Conservation (phyloP, 2,329 filamentous ascomycete genomes). For the Hypoxylon sp. region DNA sequence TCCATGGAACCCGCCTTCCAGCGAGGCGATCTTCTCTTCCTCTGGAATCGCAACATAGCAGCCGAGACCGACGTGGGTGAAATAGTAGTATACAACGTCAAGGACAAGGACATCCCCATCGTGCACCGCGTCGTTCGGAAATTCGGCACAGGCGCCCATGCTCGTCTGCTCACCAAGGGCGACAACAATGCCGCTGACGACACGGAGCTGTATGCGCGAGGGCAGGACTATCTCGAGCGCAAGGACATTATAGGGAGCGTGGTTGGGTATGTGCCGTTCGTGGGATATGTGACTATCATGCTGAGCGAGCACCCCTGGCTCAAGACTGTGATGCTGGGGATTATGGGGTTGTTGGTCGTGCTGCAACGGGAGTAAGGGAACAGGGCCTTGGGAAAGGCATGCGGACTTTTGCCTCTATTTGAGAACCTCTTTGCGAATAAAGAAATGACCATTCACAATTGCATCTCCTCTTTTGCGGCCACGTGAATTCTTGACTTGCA, state of each 20-base stretch:
- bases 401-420: slow-evolving; percentile 11
- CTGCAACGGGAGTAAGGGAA: slow-evolving; percentile 83
- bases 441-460: background rate
- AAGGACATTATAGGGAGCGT: slow-evolving; percentile 95
- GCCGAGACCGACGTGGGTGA: slow-evolving; percentile 69
- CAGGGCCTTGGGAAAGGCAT: slow-evolving; percentile 21
- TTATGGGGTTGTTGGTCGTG: slow-evolving; percentile 96
- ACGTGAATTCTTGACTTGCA: background rate
- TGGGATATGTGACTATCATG: slow-evolving; percentile 97
- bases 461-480: background rate
- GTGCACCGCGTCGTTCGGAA: slow-evolving; percentile 91
- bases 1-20: slow-evolving; percentile 89
- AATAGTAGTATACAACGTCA: slow-evolving; percentile 81
- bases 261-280: slow-evolving; percentile 90
- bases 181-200: slow-evolving; percentile 97
- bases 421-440: slow-evolving; percentile 18
- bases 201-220: slow-evolving; percentile 86
- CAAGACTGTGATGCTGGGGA: slow-evolving; percentile 92
- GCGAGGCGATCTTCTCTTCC: slow-evolving; percentile 80
- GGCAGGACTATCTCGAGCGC: slow-evolving; percentile 88
- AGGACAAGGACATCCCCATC: slow-evolving; percentile 96
- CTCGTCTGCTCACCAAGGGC: slow-evolving; percentile 93
- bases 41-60: slow-evolving; percentile 80
- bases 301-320: slow-evolving; percentile 96
- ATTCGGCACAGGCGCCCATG: slow-evolving; percentile 71